Percentiles rank a stretch among this genome's conserved stretches.
Evolutionary conservation across 768 basidiomycete genomes (phyloP).

Genomic region (Tulasnella sp.): DNA sequence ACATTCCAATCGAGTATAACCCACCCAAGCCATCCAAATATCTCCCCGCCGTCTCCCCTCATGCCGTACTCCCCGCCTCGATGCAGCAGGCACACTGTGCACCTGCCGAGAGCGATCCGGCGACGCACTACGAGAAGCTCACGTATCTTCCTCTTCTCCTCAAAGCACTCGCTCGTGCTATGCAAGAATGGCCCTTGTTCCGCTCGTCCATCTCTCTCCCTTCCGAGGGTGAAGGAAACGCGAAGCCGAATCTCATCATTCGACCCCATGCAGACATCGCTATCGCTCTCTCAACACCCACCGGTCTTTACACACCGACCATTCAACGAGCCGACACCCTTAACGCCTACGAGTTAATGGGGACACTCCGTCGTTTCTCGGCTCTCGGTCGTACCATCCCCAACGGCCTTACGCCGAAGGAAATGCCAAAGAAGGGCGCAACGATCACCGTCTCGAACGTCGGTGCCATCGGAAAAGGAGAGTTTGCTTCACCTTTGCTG

Average conservation of each 20-base stretch:
- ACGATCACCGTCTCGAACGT: conserved; percentile 76
- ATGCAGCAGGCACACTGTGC: neutral
- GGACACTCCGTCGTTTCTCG: conserved; percentile 47
- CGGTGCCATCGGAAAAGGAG: conserved; percentile 65
- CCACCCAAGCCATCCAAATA: conserved; percentile 25
- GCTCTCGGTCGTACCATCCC: conserved; percentile 58
- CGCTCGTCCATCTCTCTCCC: conserved; percentile 54
- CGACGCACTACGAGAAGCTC: conserved; percentile 48
- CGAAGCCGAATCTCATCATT: conserved; percentile 57
- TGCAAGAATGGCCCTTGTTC: conserved; percentile 79
- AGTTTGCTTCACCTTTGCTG: conserved; percentile 60
- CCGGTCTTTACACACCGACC: conserved; percentile 75
- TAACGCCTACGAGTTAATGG: conserved; percentile 50
- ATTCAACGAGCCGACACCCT: conserved; percentile 41
- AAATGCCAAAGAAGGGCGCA: conserved; percentile 66
- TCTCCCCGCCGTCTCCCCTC: conserved; percentile 32
- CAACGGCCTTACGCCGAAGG: conserved; percentile 45
- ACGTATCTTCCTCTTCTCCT: conserved; percentile 77
- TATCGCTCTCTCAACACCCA: conserved; percentile 67
- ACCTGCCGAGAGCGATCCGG: conserved; percentile 20
- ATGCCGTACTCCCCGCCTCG: conserved; percentile 13
- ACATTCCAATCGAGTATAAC: conserved; percentile 47
- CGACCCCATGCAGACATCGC: conserved; percentile 65
- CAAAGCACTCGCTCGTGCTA: conserved; percentile 67
- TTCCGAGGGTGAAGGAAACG: conserved; percentile 11